Base-by-base conservation (phyloP, 352 stramenopile species). In the Phytophthora aleatoria region DNA sequence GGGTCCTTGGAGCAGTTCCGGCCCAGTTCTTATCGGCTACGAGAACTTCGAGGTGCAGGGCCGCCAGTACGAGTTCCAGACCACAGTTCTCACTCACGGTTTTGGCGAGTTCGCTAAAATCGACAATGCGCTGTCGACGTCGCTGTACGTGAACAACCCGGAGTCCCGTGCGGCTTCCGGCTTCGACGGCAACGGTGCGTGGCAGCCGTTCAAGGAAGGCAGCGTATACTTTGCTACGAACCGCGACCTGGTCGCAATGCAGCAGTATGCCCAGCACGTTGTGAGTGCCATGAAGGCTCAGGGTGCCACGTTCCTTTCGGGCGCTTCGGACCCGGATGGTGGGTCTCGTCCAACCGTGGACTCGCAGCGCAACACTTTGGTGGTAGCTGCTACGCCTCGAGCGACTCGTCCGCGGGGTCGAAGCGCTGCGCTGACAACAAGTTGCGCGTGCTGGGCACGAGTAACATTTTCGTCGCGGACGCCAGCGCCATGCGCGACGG, bases 401-500 rank as follows among this genome's bases (percentile, higher is more conserved):
- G n/a, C 0, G 74, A 91, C n/a, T 28, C 57, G 28, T 73, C 64
- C 0, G 42, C 42, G 7, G 79, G 85, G 43, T 38, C 58, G 4
- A 79, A 81, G 45, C 82, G 80, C 8, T 91, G 81, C 31, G 82
- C 81, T 0, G 85, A 91, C 33, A 64, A 81, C 5, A 87, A 85
- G 58, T 52, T 91, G 44, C 69, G 69, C 0, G 79, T 93, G 5
- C 27, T 90, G 12, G 85, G 82, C 24, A 90, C 81, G 4, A 77
- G 47, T 57, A 92, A 94, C 69, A 68, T 91, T 24, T 92, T 88
- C 45, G 66, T 94, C 13, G 73, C 64, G 1, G 83, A 94, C 44
- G 82, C 67, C 5, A 86, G 68, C 24, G 67, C 78, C 10, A 89
- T 89, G 82, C 67, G 68, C 7, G 81, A 88, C 7, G 85, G 82